Evolutionary conservation across 176 grass and related monocot species (phyloP).

Genomic region (Chrysopogon serrulatus): DNA sequence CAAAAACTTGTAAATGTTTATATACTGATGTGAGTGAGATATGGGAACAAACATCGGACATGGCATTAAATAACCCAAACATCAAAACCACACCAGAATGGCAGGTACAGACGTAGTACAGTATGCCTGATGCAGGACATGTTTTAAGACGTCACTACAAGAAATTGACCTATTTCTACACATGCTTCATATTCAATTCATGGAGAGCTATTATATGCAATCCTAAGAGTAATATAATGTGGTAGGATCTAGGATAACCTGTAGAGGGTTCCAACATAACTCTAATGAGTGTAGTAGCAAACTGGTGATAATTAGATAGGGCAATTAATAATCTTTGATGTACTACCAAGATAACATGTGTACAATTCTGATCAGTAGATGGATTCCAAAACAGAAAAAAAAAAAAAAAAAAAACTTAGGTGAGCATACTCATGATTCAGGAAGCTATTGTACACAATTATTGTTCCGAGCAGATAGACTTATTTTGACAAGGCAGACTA

Average conservation of each 20-base stretch:
- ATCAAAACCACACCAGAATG: neutral
- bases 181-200: conserved; percentile 8
- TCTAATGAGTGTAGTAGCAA: conserved; percentile 1
- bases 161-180: neutral
- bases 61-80: conserved; percentile 8
- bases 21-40: neutral
- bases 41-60: neutral
- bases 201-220: conserved; percentile 12
- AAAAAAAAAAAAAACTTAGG: conserved; percentile 14
- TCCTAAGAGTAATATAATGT: neutral
- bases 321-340: conserved; percentile 22
- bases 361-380: neutral
- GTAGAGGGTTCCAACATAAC: neutral
- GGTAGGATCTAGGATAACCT: conserved; percentile 11
- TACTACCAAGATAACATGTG: conserved; percentile 12
- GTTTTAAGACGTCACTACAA: neutral
- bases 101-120: too few species aligned
- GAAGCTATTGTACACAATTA: conserved; percentile 21
- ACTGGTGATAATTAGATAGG: conserved; percentile 19
- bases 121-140: neutral
- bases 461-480: neutral
- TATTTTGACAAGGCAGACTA: neutral
- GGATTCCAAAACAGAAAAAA: too few species aligned
- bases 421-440: neutral
- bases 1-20: neutral